Conservation (phyloP, 2,329 filamentous ascomycete genomes). For the Rugonectria rugulosa region DNA sequence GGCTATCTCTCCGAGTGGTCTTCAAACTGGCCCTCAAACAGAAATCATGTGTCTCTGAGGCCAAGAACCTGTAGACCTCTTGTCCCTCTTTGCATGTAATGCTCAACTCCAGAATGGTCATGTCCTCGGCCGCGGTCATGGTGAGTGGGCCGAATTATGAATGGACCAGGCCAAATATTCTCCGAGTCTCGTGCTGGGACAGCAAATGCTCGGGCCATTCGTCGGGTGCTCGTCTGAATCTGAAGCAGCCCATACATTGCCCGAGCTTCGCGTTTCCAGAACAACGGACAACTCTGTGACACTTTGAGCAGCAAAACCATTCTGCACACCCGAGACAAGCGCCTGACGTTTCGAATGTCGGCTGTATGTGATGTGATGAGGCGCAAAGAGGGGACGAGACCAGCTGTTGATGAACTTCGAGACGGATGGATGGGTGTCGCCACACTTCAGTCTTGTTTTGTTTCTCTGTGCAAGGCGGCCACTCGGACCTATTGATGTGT, state of each 20-base stretch:
- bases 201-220: slow-evolving; percentile 5
- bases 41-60: too few species aligned
- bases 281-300: slow-evolving; percentile 11
- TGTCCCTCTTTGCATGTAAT: too few species aligned
- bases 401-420: too few species aligned
- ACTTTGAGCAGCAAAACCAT: not conserved
- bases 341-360: not conserved
- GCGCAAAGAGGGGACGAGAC: not conserved
- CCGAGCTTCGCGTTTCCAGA: slow-evolving; percentile 16
- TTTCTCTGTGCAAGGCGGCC: too few species aligned
- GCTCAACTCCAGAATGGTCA: not conserved
- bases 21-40: too few species aligned
- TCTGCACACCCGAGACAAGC: not conserved
- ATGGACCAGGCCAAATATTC: slow-evolving; percentile 3
- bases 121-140: not conserved
- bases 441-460: too few species aligned
- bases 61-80: too few species aligned
- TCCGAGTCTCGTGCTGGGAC: slow-evolving; percentile 1
- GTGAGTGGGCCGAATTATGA: slow-evolving; percentile 7
- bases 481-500: too few species aligned
- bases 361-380: not conserved
- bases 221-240: not conserved
- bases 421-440: too few species aligned
- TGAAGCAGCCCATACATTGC: slow-evolving; percentile 4
- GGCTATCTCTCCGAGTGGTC: too few species aligned